phyloP scores from a whole-genome alignment of 805 yeast species.

The Saccharomycopsis sp. region DNA sequence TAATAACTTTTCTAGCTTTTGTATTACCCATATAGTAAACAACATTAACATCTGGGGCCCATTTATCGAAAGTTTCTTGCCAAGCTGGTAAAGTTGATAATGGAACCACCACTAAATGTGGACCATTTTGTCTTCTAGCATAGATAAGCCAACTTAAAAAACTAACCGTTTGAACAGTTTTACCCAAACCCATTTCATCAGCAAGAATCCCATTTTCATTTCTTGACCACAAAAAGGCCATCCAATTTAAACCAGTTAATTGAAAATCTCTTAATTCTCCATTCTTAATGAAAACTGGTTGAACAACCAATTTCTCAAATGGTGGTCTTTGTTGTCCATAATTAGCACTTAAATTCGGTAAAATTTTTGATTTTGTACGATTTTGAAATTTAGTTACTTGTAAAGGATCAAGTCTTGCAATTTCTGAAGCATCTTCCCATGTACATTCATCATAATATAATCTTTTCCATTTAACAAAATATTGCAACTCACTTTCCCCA shows the following conservation, averaged over 20 bases:
- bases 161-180: constrained; percentile 93
- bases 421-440: constrained; percentile 89
- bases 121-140: constrained; percentile 95
- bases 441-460: constrained; percentile 91
- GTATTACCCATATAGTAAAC: constrained; percentile 90
- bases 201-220: constrained; percentile 96
- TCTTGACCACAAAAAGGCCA: constrained; percentile 98
- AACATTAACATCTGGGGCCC: constrained; percentile 96
- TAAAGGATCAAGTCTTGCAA: constrained; percentile 73
- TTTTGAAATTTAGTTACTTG: constrained; percentile 78
- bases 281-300: constrained; percentile 82
- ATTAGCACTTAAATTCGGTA: constrained; percentile 70
- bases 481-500: constrained; percentile 61
- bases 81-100: constrained; percentile 94
- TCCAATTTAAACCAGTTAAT: constrained; percentile 97
- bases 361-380: constrained; percentile 70
- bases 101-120: constrained; percentile 94
- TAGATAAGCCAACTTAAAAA: constrained; percentile 91
- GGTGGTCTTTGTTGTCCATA: constrained; percentile 73
- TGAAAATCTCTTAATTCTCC: constrained; percentile 96
- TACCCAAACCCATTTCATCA: constrained; percentile 98
- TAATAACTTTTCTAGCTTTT: constrained; percentile 67
- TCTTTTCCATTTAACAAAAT: constrained; percentile 89
- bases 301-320: constrained; percentile 76
- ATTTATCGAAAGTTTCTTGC: constrained; percentile 96